Evolutionary conservation across 148 eudicot genomes (phyloP).

Genomic region (Gaultheria prostrata): DNA sequence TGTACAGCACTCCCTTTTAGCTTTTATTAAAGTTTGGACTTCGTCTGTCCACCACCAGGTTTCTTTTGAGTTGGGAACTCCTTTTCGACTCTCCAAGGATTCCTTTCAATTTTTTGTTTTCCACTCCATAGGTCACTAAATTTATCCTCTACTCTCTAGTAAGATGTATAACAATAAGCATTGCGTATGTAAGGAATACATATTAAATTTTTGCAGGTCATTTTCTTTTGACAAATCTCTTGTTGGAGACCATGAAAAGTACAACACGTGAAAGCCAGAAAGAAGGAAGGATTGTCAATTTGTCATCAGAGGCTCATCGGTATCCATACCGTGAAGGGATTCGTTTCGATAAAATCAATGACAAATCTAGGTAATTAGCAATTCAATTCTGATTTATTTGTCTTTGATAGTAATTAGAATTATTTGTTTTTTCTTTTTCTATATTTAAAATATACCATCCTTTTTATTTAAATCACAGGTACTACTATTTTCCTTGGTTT

Average conservation of each 20-base stretch:
- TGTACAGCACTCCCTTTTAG: background rate
- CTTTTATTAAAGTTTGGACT: background rate
- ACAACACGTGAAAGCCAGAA: slow-evolving; percentile 53
- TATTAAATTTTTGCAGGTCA: slow-evolving; percentile 45
- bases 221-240: slow-evolving; percentile 76
- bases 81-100: background rate
- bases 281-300: slow-evolving; percentile 85
- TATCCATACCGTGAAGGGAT: slow-evolving; percentile 52
- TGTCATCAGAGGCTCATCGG: slow-evolving; percentile 67
- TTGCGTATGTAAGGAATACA: background rate
- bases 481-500: background rate
- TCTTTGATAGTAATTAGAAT: background rate
- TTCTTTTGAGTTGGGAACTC: background rate
- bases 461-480: background rate
- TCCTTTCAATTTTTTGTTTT: background rate
- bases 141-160: background rate
- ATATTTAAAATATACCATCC: background rate
- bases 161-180: background rate
- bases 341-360: slow-evolving; percentile 72
- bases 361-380: slow-evolving; percentile 46
- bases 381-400: background rate
- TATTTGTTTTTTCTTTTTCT: background rate
- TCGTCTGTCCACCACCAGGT: background rate
- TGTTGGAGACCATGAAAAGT: slow-evolving; percentile 74
- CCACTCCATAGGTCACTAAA: background rate